phyloP scores from a whole-genome alignment of 176 grass and related monocot species.

The Thalia dealbata region DNA sequence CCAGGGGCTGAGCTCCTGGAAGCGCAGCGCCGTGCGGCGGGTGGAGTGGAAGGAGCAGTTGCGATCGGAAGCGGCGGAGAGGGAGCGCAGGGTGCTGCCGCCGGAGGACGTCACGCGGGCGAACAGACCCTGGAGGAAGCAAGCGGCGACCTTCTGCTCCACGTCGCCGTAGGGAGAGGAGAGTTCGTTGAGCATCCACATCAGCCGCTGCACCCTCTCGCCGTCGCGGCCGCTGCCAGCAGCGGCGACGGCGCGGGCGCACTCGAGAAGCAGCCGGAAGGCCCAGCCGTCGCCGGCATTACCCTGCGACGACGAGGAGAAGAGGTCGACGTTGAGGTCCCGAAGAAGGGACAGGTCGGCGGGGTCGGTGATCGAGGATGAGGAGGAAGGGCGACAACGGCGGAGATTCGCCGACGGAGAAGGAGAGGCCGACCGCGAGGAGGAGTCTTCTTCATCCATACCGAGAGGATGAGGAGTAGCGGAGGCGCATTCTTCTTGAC shows the following conservation, averaged over 20 bases:
- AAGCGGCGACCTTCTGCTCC: slow-evolving; percentile 83
- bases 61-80: slow-evolving; percentile 60
- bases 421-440: slow-evolving; percentile 29
- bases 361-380: slow-evolving; percentile 51
- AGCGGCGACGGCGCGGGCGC: slow-evolving; percentile 60
- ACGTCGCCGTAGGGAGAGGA: slow-evolving; percentile 81
- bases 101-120: slow-evolving; percentile 70
- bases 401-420: slow-evolving; percentile 69
- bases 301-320: slow-evolving; percentile 40
- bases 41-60: slow-evolving; percentile 88
- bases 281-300: slow-evolving; percentile 49
- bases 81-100: slow-evolving; percentile 59
- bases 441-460: slow-evolving; percentile 99
- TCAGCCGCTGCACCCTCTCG: slow-evolving; percentile 76
- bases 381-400: slow-evolving; percentile 34
- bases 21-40: slow-evolving; percentile 62
- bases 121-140: slow-evolving; percentile 85
- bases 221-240: slow-evolving; percentile 30
- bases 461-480: slow-evolving; percentile 36
- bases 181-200: slow-evolving; percentile 98
- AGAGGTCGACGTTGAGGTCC: slow-evolving; percentile 89
- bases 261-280: slow-evolving; percentile 61
- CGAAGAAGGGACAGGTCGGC: slow-evolving; percentile 64
- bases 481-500: slow-evolving; percentile 72
- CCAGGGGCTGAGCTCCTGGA: slow-evolving; percentile 96